Percentiles rank a stretch among this genome's conserved stretches.
These are phyloP conservation scores for Linnemannia elongata DNA, from an alignment of 192 early-diverging fungal genomes.

Conservation along the genomic window DNA sequence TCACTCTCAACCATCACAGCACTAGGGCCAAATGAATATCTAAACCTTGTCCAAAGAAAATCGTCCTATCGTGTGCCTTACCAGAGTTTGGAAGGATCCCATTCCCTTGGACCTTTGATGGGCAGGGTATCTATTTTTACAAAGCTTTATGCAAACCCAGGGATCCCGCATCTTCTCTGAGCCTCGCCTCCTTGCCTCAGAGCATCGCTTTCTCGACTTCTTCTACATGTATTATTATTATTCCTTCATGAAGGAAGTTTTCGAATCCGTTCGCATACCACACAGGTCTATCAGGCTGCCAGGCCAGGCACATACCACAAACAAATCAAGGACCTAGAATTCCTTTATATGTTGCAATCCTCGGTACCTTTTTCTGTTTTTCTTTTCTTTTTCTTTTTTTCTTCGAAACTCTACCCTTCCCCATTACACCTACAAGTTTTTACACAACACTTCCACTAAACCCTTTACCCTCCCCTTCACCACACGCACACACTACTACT, in stretches of 20 bases:
- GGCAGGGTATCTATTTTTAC: neutral
- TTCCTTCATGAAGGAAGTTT: neutral
- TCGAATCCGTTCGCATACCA: neutral
- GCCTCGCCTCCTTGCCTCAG: neutral
- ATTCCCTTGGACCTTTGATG: neutral
- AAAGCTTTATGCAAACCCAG: neutral
- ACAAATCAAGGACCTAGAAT: neutral
- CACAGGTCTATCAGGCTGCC: too few species aligned
- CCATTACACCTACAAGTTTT: slow-evolving; percentile 12
- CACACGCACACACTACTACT: neutral
- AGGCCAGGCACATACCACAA: neutral
- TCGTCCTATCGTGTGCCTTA: neutral
- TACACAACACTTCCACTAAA: neutral
- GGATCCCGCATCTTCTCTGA: neutral
- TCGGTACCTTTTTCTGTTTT: slow-evolving; percentile 7
- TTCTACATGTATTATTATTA: neutral
- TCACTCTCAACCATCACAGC: too few species aligned
- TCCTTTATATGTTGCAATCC: neutral
- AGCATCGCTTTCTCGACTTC: neutral
- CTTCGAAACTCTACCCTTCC: slow-evolving; percentile 30
- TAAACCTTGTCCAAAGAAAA: neutral
- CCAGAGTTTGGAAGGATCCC: neutral
- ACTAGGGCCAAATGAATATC: too few species aligned
- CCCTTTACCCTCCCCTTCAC: neutral
- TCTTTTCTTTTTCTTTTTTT: slow-evolving; percentile 17